Conservation (phyloP, 768 basidiomycete species). For the Porpolomopsis calyptriformis region DNA sequence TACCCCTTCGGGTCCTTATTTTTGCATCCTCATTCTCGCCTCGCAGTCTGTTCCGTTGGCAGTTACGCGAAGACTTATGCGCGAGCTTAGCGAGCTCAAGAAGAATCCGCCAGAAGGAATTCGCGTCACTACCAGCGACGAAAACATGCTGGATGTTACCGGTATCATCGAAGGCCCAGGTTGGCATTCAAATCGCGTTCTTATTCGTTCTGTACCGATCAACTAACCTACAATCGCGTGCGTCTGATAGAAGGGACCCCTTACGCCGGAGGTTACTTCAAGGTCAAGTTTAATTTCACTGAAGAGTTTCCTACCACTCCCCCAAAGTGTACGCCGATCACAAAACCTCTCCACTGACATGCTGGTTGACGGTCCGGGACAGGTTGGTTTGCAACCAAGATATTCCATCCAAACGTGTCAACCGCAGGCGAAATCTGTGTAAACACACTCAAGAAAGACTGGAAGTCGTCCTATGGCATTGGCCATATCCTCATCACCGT, state of each 20-base stretch:
- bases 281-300: constrained; percentile 77
- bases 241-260: constrained; percentile 54
- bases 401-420: constrained; percentile 96
- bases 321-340: constrained; percentile 69
- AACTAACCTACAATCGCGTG: constrained; percentile 18
- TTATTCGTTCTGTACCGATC: constrained; percentile 3
- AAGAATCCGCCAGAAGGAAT: constrained; percentile 87
- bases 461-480: constrained; percentile 88
- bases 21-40: background rate
- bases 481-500: constrained; percentile 85
- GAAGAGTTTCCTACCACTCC: constrained; percentile 90
- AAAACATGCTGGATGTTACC: constrained; percentile 79
- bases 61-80: constrained; percentile 77
- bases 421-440: constrained; percentile 88
- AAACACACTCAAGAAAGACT: constrained; percentile 95
- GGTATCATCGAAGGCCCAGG: constrained; percentile 89
- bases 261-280: constrained; percentile 58
- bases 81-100: constrained; percentile 73
- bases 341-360: background rate
- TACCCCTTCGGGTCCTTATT: no score
- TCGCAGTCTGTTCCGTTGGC: constrained; percentile 36
- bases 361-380: constrained; percentile 1
- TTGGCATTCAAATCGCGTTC: constrained; percentile 26
- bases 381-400: constrained; percentile 91
- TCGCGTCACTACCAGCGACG: constrained; percentile 73